Evolutionary conservation across 805 yeast species (phyloP).

Genomic region (Kuraishia floccosa): DNA sequence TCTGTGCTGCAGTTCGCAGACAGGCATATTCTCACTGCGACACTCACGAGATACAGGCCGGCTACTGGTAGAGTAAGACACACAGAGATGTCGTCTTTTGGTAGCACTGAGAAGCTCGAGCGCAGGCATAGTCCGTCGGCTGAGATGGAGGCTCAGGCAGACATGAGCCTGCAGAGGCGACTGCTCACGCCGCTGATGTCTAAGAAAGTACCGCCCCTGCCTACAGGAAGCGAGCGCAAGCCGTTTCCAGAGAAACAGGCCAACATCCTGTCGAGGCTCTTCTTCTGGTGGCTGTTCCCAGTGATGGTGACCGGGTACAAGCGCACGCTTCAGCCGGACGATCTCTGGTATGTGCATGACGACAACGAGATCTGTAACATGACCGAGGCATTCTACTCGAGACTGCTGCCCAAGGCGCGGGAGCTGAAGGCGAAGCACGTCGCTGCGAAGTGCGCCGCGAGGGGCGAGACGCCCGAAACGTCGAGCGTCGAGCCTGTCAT

Average conservation of each 20-base stretch:
- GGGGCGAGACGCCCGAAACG: constrained; percentile 7
- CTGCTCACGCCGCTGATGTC: constrained; percentile 6
- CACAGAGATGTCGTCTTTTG: too few species aligned
- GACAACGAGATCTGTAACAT: constrained; percentile 27
- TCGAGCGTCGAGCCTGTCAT: background rate
- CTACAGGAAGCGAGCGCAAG: constrained; percentile 35
- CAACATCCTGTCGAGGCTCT: constrained; percentile 27
- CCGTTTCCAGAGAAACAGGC: constrained; percentile 29
- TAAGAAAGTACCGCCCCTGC: constrained; percentile 38
- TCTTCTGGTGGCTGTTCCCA: constrained; percentile 63
- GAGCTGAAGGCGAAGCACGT: background rate
- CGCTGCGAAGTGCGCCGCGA: constrained; percentile 3
- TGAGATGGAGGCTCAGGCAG: too few species aligned
- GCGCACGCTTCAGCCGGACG: constrained; percentile 58
- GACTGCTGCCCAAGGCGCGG: background rate
- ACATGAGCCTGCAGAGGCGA: constrained; percentile 3
- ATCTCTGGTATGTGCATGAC: constrained; percentile 37
- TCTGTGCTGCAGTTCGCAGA: too few species aligned
- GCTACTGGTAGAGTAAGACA: too few species aligned
- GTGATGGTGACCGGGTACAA: constrained; percentile 56
- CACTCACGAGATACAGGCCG: too few species aligned
- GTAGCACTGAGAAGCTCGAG: too few species aligned
- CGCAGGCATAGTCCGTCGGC: too few species aligned
- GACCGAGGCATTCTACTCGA: background rate
- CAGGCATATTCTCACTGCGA: too few species aligned